Percentiles rank a stretch among this genome's conserved stretches.
These are phyloP conservation scores for Seiridium cupressi DNA, from an alignment of 2,329 filamentous ascomycete species.

Conservation along the genomic window DNA sequence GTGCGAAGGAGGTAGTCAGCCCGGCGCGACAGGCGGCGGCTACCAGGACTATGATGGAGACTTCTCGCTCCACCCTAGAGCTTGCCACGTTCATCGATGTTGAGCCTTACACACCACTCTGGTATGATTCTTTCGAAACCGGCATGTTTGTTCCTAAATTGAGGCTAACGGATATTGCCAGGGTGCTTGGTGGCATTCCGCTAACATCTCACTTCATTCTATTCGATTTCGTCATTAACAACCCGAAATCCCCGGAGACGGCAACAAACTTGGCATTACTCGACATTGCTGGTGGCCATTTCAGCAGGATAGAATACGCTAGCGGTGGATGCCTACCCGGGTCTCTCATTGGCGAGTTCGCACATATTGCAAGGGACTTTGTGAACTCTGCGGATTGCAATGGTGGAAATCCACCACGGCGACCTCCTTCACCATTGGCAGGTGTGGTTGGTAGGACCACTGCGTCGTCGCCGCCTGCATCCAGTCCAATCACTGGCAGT, in stretches of 20 bases:
- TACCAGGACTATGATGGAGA: slow-evolving; percentile 18
- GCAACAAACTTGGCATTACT: slow-evolving; percentile 34
- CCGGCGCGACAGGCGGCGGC: slow-evolving; percentile 11
- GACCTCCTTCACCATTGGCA: background rate
- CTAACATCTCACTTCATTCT: slow-evolving; percentile 15
- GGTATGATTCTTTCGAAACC: slow-evolving; percentile 14
- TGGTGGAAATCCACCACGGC: background rate
- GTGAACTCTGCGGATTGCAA: slow-evolving; percentile 22
- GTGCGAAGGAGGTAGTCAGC: slow-evolving; percentile 8
- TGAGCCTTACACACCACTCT: slow-evolving; percentile 25
- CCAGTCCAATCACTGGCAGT: background rate
- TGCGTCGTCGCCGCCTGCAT: background rate
- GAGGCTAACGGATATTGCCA: background rate
- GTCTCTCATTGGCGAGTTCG: slow-evolving; percentile 36
- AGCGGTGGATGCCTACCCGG: slow-evolving; percentile 33
- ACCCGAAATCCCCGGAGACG: slow-evolving; percentile 14
- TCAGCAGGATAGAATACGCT: slow-evolving; percentile 38
- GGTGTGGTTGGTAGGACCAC: background rate
- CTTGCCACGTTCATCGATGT: slow-evolving; percentile 26
- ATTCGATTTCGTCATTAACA: slow-evolving; percentile 16
- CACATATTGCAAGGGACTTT: slow-evolving; percentile 39
- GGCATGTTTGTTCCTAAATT: background rate
- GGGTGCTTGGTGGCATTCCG: slow-evolving; percentile 14
- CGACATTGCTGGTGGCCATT: slow-evolving; percentile 40
- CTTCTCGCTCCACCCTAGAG: slow-evolving; percentile 25